These are phyloP conservation scores for Lactarius trivialis DNA, from an alignment of 768 basidiomycete genomes.

Conservation along the genomic window DNA sequence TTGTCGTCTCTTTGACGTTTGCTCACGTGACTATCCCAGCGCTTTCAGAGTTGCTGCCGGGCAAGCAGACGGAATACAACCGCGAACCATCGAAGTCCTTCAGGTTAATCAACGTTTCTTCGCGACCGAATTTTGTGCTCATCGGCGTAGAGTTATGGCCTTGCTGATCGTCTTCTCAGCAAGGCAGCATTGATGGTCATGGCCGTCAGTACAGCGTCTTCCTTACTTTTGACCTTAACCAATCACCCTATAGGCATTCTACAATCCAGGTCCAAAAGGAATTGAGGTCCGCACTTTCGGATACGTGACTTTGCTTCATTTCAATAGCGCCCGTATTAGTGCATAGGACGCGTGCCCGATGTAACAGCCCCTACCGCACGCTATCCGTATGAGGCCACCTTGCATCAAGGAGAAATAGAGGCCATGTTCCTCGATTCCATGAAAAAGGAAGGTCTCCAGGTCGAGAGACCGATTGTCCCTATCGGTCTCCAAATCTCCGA, in stretches of 20 bases:
- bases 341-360: conserved; percentile 56
- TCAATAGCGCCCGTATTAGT: conserved; percentile 31
- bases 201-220: conserved; percentile 40
- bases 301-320: not conserved
- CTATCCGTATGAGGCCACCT: conserved; percentile 66
- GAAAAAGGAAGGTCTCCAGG: conserved; percentile 38
- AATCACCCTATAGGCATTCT: conserved; percentile 52
- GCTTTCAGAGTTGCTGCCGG: conserved; percentile 37
- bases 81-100: conserved; percentile 48
- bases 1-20: too few species aligned
- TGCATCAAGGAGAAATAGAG: conserved; percentile 63
- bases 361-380: conserved; percentile 56
- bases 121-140: not conserved
- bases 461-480: conserved; percentile 47
- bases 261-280: conserved; percentile 53
- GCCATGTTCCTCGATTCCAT: conserved; percentile 53
- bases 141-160: conserved; percentile 59
- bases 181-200: conserved; percentile 66
- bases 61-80: conserved; percentile 52
- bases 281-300: conserved; percentile 44
- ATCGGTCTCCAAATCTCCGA: conserved; percentile 41
- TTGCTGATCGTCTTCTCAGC: conserved; percentile 54
- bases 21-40: conserved; percentile 24
- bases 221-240: not conserved
- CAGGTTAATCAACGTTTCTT: conserved; percentile 30